Evolutionary conservation across 1,139 yeast species (phyloP).

Genomic region (Candida sojae): DNA sequence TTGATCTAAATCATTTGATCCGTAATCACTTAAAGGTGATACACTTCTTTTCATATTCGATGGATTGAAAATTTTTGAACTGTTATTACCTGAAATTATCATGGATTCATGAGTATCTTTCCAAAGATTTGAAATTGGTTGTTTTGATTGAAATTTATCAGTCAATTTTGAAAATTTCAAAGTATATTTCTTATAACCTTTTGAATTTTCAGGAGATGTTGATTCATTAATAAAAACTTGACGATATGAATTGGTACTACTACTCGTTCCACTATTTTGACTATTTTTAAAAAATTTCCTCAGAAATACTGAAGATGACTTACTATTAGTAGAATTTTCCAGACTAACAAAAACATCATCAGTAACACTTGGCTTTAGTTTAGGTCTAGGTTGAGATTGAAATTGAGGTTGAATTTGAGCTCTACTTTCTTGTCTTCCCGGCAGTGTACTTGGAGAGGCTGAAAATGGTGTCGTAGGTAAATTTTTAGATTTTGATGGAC

Average conservation of each 20-base stretch:
- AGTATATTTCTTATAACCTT: slow-evolving; percentile 24
- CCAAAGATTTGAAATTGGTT: slow-evolving; percentile 34
- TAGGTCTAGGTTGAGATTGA: too few relatives aligned
- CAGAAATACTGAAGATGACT: slow-evolving; percentile 17
- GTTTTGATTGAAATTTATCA: slow-evolving; percentile 36
- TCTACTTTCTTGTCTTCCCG: slow-evolving; percentile 7
- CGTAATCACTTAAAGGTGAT: slow-evolving; percentile 15
- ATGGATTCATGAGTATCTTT: slow-evolving; percentile 7
- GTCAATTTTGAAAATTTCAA: slow-evolving; percentile 34
- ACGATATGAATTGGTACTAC: slow-evolving; percentile 10
- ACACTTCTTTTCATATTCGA: slow-evolving; percentile 9
- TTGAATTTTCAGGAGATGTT: slow-evolving; percentile 15
- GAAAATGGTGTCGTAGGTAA: slow-evolving; percentile 4
- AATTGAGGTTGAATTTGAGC: slow-evolving; percentile 10
- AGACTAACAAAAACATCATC: slow-evolving; percentile 33
- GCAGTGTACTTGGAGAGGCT: neutral
- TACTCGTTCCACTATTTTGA: slow-evolving; percentile 7
- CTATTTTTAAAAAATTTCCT: slow-evolving; percentile 12
- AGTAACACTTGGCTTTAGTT: slow-evolving; percentile 4
- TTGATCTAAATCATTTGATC: slow-evolving; percentile 20
- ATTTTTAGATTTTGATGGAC: slow-evolving; percentile 3
- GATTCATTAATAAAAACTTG: slow-evolving; percentile 18
- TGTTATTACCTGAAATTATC: neutral
- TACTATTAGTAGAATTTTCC: slow-evolving; percentile 15
- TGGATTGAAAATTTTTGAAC: slow-evolving; percentile 8